A percentile compares a stretch with the other conserved stretches of the same genome.
Evolutionary conservation across 441 rosid species (phyloP).

Genomic region (Omphalea diandra): DNA sequence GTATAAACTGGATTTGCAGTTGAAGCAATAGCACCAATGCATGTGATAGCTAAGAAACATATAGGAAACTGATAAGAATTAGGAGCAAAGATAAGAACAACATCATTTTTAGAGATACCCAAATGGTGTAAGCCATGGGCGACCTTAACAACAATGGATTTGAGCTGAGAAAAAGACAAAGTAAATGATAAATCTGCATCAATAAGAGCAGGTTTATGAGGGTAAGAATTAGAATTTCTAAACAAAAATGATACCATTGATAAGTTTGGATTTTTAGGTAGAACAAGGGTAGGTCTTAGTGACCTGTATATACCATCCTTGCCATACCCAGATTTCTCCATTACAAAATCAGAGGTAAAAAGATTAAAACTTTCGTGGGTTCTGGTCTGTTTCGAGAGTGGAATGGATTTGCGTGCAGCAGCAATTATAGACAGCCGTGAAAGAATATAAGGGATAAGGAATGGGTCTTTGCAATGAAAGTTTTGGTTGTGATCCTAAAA

Average conservation of each 20-base stretch:
- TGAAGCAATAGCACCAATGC: conserved; percentile 68
- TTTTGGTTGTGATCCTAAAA: too few species aligned
- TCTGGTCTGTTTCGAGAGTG: background rate
- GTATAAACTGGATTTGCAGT: conserved; percentile 82
- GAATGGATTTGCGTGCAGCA: background rate
- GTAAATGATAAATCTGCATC: conserved; percentile 57
- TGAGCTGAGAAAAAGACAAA: conserved; percentile 55
- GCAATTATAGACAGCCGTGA: too few species aligned
- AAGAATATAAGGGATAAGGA: too few species aligned
- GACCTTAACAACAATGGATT: conserved; percentile 52
- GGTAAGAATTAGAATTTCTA: conserved; percentile 50
- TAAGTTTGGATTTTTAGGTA: conserved; percentile 60
- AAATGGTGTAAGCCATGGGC: conserved; percentile 63
- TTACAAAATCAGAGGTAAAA: conserved; percentile 10
- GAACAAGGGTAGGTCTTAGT: conserved; percentile 48
- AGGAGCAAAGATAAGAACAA: conserved; percentile 66
- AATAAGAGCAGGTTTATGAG: conserved; percentile 58
- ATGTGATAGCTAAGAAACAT: conserved; percentile 64
- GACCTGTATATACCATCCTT: conserved; percentile 80
- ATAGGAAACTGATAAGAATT: conserved; percentile 74
- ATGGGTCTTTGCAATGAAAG: too few species aligned
- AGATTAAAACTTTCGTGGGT: background rate
- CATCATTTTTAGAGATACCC: conserved; percentile 62
- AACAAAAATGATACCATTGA: conserved; percentile 62
- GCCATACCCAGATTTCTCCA: conserved; percentile 89